These are phyloP conservation scores for Lactarius tabidus DNA, from an alignment of 768 basidiomycete species.

Conservation along the genomic window DNA sequence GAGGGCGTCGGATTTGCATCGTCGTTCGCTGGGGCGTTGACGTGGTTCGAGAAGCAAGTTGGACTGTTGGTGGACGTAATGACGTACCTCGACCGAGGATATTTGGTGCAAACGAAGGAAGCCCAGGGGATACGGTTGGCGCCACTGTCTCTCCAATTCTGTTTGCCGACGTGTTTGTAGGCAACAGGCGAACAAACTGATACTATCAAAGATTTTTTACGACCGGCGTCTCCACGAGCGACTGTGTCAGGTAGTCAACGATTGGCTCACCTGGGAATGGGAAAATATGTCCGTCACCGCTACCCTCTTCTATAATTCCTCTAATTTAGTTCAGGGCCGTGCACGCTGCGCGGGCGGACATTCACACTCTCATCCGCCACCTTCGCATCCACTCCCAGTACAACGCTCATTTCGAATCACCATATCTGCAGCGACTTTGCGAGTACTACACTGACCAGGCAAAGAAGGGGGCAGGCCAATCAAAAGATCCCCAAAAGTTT, in stretches of 20 bases:
- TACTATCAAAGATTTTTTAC: constrained; percentile 17
- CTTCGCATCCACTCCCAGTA: constrained; percentile 58
- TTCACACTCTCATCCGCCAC: constrained; percentile 52
- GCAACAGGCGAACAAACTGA: constrained; percentile 12
- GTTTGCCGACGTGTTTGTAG: constrained; percentile 9
- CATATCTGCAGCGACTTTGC: constrained; percentile 47
- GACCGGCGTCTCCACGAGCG: not conserved
- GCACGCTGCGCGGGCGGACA: constrained; percentile 39
- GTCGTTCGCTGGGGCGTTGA: constrained; percentile 51
- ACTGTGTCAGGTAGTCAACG: constrained; percentile 4
- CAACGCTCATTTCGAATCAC: constrained; percentile 49
- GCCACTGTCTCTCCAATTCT: not conserved
- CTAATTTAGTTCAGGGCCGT: constrained; percentile 32
- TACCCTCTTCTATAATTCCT: not conserved
- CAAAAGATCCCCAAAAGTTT: constrained; percentile 49
- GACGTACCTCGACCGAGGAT: constrained; percentile 9
- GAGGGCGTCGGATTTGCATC: constrained; percentile 51
- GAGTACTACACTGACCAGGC: constrained; percentile 56
- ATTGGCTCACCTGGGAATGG: constrained; percentile 25
- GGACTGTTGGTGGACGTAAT: constrained; percentile 35
- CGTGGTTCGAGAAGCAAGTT: constrained; percentile 62
- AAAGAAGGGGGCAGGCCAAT: constrained; percentile 32
- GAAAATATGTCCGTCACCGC: constrained; percentile 16
- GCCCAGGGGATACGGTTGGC: constrained; percentile 36
- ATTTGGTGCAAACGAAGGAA: constrained; percentile 29